Evolutionary conservation across 2,329 filamentous ascomycete species (phyloP).

Genomic region (Diplodia intermedia): DNA sequence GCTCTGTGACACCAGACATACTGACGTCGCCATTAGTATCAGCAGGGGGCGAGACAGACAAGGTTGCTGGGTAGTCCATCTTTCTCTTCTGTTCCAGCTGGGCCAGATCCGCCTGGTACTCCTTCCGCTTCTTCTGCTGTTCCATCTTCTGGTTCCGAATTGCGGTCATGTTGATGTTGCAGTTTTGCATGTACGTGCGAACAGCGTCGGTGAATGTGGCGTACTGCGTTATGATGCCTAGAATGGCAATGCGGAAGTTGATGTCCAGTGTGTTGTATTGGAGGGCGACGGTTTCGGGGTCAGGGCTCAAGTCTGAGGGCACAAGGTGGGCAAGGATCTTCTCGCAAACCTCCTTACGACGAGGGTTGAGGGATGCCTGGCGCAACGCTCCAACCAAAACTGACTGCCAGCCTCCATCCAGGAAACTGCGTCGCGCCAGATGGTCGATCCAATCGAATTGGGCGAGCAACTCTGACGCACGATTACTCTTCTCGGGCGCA

Average conservation of each 20-base stretch:
- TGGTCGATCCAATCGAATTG: constrained; percentile 85
- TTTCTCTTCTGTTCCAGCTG: constrained; percentile 75
- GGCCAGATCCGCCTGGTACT: constrained; percentile 69
- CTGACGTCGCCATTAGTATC: constrained; percentile 64
- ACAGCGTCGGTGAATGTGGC: constrained; percentile 86
- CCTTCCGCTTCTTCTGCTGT: constrained; percentile 78
- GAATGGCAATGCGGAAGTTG: constrained; percentile 78
- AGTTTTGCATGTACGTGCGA: constrained; percentile 87
- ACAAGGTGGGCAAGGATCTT: constrained; percentile 81
- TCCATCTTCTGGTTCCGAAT: constrained; percentile 97
- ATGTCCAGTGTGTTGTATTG: constrained; percentile 81
- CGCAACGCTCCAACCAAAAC: constrained; percentile 87
- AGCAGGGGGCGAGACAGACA: constrained; percentile 64
- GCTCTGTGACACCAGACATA: constrained; percentile 68
- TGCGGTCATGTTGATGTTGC: constrained; percentile 90
- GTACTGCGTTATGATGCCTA: constrained; percentile 86
- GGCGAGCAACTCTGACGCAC: constrained; percentile 76
- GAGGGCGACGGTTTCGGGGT: constrained; percentile 72
- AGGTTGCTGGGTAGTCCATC: constrained; percentile 74
- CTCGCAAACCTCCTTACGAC: constrained; percentile 75
- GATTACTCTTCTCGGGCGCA: constrained; percentile 49
- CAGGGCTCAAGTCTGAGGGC: constrained; percentile 77
- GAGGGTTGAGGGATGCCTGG: constrained; percentile 79
- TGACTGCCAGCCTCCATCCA: constrained; percentile 87
- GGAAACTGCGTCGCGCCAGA: constrained; percentile 82